phyloP scores from a whole-genome alignment of 805 yeast species.

The Metschnikowia vanudenii region DNA sequence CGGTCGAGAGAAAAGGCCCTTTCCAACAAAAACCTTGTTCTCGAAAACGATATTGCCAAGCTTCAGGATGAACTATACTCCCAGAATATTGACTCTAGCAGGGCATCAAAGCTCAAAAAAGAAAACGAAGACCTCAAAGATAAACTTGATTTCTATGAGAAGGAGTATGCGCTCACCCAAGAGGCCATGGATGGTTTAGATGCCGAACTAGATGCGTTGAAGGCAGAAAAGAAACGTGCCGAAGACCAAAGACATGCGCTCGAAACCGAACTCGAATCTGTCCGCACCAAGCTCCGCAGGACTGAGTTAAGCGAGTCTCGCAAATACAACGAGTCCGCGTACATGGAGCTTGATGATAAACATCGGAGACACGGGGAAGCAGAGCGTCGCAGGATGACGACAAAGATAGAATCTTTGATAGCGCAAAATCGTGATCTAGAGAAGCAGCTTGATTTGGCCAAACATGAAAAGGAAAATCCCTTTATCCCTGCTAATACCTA shows the following conservation, averaged over 20 bases:
- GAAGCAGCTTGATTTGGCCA: conserved; percentile 36
- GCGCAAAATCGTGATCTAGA: conserved; percentile 35
- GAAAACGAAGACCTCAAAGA: conserved; percentile 25
- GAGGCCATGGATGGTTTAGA: conserved; percentile 25
- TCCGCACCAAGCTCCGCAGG: conserved; percentile 18
- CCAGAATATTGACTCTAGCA: conserved; percentile 17
- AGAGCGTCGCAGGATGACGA: conserved; percentile 23
- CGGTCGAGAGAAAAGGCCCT: conserved; percentile 22
- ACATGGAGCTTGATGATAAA: conserved; percentile 24
- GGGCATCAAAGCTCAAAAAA: conserved; percentile 14
- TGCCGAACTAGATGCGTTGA: conserved; percentile 25
- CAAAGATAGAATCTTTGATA: conserved; percentile 36
- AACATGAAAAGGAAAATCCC: conserved; percentile 16
- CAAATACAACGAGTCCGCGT: conserved; percentile 19
- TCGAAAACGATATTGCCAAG: conserved; percentile 29
- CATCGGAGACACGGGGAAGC: conserved; percentile 22
- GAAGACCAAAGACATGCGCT: conserved; percentile 24
- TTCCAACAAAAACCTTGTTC: conserved; percentile 19
- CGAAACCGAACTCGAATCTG: conserved; percentile 29
- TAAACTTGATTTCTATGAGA: conserved; percentile 28
- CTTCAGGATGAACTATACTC: conserved; percentile 26
- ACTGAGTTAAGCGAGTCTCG: conserved; percentile 18
- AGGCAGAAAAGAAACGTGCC: conserved; percentile 11
- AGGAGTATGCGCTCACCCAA: conserved; percentile 27
- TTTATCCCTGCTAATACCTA: conserved; percentile 8